Percentiles rank a stretch among this genome's conserved stretches.
Conservation (phyloP, 2,329 filamentous ascomycete species). For the Juglanconis sp. region DNA sequence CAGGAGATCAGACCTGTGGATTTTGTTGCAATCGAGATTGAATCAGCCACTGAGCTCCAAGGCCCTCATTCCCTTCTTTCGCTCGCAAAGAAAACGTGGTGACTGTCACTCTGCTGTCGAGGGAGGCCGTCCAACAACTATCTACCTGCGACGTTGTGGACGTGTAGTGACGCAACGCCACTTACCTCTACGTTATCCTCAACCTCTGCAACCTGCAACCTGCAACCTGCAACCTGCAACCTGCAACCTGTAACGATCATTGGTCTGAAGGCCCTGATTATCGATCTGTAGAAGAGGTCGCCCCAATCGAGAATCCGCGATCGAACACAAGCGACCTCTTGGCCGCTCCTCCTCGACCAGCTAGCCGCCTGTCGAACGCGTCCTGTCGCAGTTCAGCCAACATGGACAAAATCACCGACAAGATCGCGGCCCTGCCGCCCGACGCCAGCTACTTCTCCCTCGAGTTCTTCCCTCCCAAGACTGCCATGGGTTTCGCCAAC, state of each 20-base stretch:
- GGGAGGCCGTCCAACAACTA: too few relatives aligned
- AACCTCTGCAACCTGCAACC: too few relatives aligned
- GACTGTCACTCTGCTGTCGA: too few relatives aligned
- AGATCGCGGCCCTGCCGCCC: constrained; percentile 84
- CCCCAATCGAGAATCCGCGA: neutral
- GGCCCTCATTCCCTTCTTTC: too few relatives aligned
- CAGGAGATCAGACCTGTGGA: neutral
- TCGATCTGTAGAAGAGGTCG: too few relatives aligned
- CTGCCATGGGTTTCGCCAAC: constrained; percentile 90
- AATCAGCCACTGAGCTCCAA: too few relatives aligned
- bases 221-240: too few relatives aligned
- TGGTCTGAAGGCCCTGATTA: neutral
- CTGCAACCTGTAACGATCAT: neutral
- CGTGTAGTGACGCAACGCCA: too few relatives aligned
- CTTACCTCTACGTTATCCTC: too few relatives aligned
- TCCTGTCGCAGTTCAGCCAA: constrained; percentile 5
- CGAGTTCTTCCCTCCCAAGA: constrained; percentile 99
- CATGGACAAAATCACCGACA: constrained; percentile 91
- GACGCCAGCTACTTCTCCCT: constrained; percentile 88
- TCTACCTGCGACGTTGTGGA: too few relatives aligned
- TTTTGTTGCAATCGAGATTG: neutral
- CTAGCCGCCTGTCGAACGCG: neutral
- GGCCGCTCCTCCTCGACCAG: too few relatives aligned
- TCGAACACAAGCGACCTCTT: neutral
- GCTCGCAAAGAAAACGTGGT: too few relatives aligned